Evolutionary conservation across 1,284 basidiomycete genomes (phyloP), one percentile per base, ranked within the genome.

Genomic region (Heterobasidion parviporum): DNA sequence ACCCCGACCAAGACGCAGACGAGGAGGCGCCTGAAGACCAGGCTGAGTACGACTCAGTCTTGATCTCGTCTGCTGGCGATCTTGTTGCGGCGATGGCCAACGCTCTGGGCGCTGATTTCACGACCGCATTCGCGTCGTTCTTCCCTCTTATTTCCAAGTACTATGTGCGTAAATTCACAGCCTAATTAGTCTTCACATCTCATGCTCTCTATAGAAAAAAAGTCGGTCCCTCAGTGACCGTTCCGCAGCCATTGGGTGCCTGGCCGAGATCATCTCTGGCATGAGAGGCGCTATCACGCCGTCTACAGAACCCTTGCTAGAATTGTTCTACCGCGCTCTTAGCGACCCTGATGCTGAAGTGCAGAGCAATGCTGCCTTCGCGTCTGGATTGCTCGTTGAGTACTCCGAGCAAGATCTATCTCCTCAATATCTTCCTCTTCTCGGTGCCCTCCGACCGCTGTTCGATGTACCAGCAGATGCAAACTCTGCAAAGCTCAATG

Each of bases 11-110:
- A 61, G 95, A 96, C 62, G 93, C 94, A 61, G 78, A 79, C 6
- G 91, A 92, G 53, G 85, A 86, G 59, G 86, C 85, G 34, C 83
- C 80, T 12, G 88, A 91, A 66, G 90, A 89, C 61, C 89, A 91
- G 62, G 95, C 95, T 6, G 97, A 99, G 74, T 98, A 96, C 70
- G 97, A 99, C 72, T 93, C 94, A 14, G 90, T 96, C 47, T 81
- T 99, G 57, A 90, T 99, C 68, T 92, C 92, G 38, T 89, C 94
- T 41, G 96, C 97, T 32, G 89, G 89, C 52, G 97, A 99, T 70
- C 86, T 99, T 55, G 95, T 98, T 55, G 87, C 95, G 58, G 82
- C 93, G 6, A 78, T 99, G 65, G 93, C 96, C 36, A 87, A 83
- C 60, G 89, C 87, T 26, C 82, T 98, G 15, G 94, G 94, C 10